Conservation (phyloP, 2,329 filamentous ascomycete genomes). For the Fusarium sterilihyphosum region DNA sequence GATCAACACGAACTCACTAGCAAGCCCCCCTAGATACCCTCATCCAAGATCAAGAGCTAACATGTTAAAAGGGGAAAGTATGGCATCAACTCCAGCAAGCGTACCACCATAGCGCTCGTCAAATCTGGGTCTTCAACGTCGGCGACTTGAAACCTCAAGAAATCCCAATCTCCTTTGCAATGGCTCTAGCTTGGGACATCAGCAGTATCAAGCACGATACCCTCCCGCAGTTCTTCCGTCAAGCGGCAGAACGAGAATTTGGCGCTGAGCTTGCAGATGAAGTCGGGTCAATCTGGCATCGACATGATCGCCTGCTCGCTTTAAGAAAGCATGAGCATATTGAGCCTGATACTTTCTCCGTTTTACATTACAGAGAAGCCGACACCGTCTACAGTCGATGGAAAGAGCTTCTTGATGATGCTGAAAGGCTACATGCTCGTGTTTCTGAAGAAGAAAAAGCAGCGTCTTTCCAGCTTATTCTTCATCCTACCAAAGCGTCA, state of each 20-base stretch:
- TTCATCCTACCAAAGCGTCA: constrained; percentile 66
- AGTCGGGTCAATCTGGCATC: constrained; percentile 59
- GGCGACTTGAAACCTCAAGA: constrained; percentile 70
- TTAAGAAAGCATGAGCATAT: constrained; percentile 68
- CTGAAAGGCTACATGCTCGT: constrained; percentile 53
- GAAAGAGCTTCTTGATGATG: constrained; percentile 54
- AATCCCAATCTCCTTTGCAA: constrained; percentile 63
- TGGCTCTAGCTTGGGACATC: constrained; percentile 67
- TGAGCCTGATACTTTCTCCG: constrained; percentile 63
- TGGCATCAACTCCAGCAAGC: constrained; percentile 66
- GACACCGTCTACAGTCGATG: constrained; percentile 60
- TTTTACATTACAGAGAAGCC: constrained; percentile 68
- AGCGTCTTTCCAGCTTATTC: constrained; percentile 66
- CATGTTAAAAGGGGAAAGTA: constrained; percentile 41
- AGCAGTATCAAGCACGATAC: constrained; percentile 52
- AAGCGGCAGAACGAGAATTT: constrained; percentile 61
- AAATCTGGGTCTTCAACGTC: constrained; percentile 72
- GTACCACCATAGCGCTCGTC: constrained; percentile 57
- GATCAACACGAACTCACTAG: constrained; percentile 67
- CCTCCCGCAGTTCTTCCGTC: constrained; percentile 55
- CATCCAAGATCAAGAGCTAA: background rate
- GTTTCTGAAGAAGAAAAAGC: constrained; percentile 55
- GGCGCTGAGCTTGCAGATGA: constrained; percentile 52
- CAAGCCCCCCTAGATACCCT: too few species aligned
- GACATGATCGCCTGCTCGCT: constrained; percentile 57